Evolutionary conservation across 176 grass and related monocot species (phyloP).

Genomic region (Cymbopogon citratus): DNA sequence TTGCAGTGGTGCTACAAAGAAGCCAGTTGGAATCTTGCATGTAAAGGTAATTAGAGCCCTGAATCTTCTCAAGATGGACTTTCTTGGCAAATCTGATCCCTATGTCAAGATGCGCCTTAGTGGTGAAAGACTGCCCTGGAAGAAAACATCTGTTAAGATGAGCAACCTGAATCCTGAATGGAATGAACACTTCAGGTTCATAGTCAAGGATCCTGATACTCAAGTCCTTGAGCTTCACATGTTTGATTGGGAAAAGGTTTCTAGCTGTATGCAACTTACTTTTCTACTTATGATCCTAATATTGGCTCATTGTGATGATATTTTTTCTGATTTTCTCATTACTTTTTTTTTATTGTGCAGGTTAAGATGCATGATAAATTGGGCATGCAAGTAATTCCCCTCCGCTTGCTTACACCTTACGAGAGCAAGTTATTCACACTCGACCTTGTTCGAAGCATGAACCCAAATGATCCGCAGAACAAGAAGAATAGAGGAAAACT

Average conservation of each 20-base stretch:
- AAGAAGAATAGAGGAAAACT: conserved; percentile 80
- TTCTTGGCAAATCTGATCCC: conserved; percentile 96
- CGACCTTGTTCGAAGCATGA: conserved; percentile 69
- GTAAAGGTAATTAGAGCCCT: conserved; percentile 76
- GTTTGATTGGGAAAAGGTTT: conserved; percentile 99
- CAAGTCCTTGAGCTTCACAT: conserved; percentile 93
- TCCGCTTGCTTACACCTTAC: conserved; percentile 54
- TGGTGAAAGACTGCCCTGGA: conserved; percentile 68
- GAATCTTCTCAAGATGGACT: conserved; percentile 96
- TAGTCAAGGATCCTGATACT: conserved; percentile 87
- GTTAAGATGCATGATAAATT: conserved; percentile 92
- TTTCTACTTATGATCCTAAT: not conserved
- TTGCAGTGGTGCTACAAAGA: conserved; percentile 82
- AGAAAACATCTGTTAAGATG: conserved; percentile 95
- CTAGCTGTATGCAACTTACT: conserved; percentile 18
- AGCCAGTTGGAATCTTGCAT: conserved; percentile 78
- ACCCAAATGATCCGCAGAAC: not conserved
- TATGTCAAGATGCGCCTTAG: conserved; percentile 90
- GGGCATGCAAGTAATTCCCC: conserved; percentile 84
- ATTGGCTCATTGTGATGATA: not conserved
- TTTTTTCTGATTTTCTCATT: not conserved
- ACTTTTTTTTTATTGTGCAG: conserved; percentile 23
- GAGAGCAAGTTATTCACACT: conserved; percentile 76
- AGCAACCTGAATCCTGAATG: conserved; percentile 87
- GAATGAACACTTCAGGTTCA: conserved; percentile 90